phyloP scores from a whole-genome alignment of 164 flowering plant genomes.

The Platanus orientalis region DNA sequence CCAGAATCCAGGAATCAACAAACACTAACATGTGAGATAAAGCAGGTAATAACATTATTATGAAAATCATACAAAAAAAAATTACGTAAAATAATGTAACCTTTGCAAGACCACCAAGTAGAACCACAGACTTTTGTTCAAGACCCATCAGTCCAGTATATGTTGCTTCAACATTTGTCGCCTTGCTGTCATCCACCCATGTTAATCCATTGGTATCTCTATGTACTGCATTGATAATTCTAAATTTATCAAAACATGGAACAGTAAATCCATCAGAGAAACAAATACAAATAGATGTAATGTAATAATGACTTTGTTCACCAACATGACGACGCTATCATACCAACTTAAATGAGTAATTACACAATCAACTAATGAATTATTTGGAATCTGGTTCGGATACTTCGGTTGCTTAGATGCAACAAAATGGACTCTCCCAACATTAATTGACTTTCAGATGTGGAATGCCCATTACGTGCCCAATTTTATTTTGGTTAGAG shows the following conservation, averaged over 20 bases:
- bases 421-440: neutral
- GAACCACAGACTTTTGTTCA: slow-evolving; percentile 34
- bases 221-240: slow-evolving; percentile 26
- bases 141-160: slow-evolving; percentile 38
- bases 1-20: too few relatives aligned
- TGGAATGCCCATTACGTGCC: too few relatives aligned
- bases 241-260: neutral
- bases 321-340: too few relatives aligned
- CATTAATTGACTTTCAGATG: neutral
- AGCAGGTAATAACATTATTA: too few relatives aligned
- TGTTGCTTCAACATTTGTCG: slow-evolving; percentile 47
- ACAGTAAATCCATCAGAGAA: neutral
- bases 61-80: neutral
- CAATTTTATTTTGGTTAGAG: too few relatives aligned
- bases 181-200: slow-evolving; percentile 56
- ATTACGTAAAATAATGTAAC: slow-evolving; percentile 10
- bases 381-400: too few relatives aligned
- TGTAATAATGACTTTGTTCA: too few relatives aligned
- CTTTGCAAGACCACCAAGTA: slow-evolving; percentile 51
- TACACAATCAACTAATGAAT: neutral
- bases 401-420: too few relatives aligned
- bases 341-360: neutral
- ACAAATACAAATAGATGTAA: neutral
- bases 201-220: slow-evolving; percentile 30
- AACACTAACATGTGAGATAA: too few relatives aligned